Evolutionary conservation across 2,329 filamentous ascomycete species (phyloP).

Genomic region (Celoporthe dispersa): DNA sequence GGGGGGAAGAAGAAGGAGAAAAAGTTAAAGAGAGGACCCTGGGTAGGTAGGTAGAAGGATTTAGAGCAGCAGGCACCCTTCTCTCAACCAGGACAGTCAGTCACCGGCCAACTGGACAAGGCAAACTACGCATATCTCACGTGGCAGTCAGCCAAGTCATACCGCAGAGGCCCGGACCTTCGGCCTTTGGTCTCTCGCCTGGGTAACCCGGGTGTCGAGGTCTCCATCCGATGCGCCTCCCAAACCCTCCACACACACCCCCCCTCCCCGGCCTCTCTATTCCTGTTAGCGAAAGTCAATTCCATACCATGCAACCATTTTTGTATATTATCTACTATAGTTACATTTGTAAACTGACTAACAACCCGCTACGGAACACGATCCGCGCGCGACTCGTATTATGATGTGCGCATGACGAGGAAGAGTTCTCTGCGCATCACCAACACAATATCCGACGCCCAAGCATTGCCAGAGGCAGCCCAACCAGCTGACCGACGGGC

Average conservation of each 20-base stretch:
- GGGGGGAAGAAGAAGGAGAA: neutral
- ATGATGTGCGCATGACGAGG: neutral
- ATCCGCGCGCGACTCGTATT: neutral
- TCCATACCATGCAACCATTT: neutral
- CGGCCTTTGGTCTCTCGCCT: neutral
- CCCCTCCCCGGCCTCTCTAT: neutral
- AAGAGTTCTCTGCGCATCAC: neutral
- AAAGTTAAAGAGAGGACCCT: neutral
- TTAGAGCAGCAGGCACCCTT: constrained; percentile 1
- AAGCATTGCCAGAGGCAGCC: neutral
- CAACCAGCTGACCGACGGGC: neutral
- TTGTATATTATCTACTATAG: neutral
- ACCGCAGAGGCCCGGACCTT: neutral
- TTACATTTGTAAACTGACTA: neutral
- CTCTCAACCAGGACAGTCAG: neutral
- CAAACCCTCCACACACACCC: neutral
- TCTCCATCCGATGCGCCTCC: neutral
- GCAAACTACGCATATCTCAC: neutral
- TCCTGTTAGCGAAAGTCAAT: neutral
- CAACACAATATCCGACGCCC: neutral
- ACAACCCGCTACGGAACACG: neutral
- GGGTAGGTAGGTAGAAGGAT: neutral
- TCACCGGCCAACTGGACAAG: neutral
- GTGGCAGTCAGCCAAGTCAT: neutral
- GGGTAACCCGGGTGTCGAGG: neutral